A percentile compares a stretch with the other conserved stretches of the same genome.
phyloP scores from a whole-genome alignment of 176 grass and related monocot species.

The Hyparrhenia diplandra region DNA sequence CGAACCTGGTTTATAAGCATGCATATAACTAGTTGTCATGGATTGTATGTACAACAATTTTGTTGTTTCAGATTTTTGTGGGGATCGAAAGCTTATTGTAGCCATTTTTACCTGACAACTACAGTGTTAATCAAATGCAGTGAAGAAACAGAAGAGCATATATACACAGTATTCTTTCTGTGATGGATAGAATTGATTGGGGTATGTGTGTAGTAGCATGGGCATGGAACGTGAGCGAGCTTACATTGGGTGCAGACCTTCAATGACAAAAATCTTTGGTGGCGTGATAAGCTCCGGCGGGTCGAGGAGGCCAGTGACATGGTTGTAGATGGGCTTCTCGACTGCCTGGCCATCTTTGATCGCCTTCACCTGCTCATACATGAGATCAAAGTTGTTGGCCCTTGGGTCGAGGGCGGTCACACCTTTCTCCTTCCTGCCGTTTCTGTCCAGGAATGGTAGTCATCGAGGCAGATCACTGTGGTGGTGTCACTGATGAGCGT shows the following conservation, averaged over 20 bases:
- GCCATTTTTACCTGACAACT: not conserved
- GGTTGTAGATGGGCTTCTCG: conserved; percentile 92
- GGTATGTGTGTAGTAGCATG: too few relatives aligned
- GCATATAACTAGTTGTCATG: too few relatives aligned
- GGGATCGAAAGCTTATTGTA: too few relatives aligned
- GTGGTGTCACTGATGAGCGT: conserved; percentile 86
- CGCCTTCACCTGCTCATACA: conserved; percentile 96
- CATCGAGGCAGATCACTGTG: conserved; percentile 87
- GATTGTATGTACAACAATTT: too few relatives aligned
- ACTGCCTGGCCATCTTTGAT: conserved; percentile 65
- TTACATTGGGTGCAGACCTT: conserved; percentile 91
- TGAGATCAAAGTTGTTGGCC: conserved; percentile 87
- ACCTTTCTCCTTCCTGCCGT: conserved; percentile 76
- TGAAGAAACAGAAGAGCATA: not conserved
- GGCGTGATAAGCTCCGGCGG: conserved; percentile 76
- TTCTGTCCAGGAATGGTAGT: conserved; percentile 92
- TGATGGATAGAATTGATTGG: not conserved
- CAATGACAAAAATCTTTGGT: conserved; percentile 88
- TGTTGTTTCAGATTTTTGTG: too few relatives aligned
- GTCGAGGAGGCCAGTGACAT: conserved; percentile 76
- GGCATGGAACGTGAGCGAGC: conserved; percentile 28
- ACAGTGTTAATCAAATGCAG: not conserved
- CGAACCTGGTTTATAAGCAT: conserved; percentile 66
- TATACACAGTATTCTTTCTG: not conserved
- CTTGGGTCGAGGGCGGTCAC: conserved; percentile 81